These are phyloP conservation scores for Penicillium fuscoglaucum DNA, from an alignment of 2,329 filamentous ascomycete genomes.

Conservation along the genomic window DNA sequence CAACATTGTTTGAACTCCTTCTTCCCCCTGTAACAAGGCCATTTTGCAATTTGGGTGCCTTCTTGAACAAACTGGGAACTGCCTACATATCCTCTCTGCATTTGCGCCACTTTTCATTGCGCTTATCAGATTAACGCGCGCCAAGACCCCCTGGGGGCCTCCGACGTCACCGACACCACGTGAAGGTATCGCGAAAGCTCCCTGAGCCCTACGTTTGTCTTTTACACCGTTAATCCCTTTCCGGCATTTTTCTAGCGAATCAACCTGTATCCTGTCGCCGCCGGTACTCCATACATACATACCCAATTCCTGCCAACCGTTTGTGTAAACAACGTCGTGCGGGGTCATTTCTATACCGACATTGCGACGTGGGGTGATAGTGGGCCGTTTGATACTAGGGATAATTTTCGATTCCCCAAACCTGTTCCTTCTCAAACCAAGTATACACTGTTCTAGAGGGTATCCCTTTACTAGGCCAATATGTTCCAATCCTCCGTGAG, in stretches of 20 bases:
- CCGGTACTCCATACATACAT: background rate
- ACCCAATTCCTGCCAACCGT: background rate
- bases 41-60: background rate
- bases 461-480: conserved; percentile 3
- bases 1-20: background rate
- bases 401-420: background rate
- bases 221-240: background rate
- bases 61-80: background rate
- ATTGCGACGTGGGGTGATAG: conserved; percentile 13
- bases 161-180: conserved; percentile 25
- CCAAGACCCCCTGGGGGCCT: conserved; percentile 18
- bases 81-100: background rate
- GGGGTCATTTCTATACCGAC: conserved; percentile 17
- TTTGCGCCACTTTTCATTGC: background rate
- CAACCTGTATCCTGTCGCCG: background rate
- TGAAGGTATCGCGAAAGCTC: conserved; percentile 13
- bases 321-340: conserved; percentile 14
- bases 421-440: background rate
- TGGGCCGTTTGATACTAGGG: background rate
- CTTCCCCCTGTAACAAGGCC: background rate
- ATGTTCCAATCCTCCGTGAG: conserved; percentile 42
- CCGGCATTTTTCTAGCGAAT: background rate
- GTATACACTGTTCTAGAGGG: background rate
- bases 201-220: background rate
- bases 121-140: conserved; percentile 17